phyloP scores from a whole-genome alignment of 1,139 yeast genomes.

The Magnusiomyces magnusii region DNA sequence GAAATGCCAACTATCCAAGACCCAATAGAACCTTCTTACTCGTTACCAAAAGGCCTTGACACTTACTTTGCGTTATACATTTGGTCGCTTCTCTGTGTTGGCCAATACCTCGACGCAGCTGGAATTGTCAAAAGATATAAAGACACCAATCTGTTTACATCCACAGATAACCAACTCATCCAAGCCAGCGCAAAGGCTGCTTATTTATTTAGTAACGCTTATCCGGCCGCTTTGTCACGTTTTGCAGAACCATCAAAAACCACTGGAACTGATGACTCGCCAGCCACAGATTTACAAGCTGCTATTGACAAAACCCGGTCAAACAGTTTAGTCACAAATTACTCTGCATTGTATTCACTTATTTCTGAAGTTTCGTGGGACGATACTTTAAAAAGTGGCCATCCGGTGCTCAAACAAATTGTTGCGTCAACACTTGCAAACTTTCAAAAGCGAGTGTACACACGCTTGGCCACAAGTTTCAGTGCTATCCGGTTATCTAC shows the following conservation, averaged over 20 bases:
- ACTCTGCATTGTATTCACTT: neutral
- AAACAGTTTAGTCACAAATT: neutral
- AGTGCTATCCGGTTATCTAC: neutral
- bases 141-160: neutral
- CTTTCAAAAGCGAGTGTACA: neutral
- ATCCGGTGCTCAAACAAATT: neutral
- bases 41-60: neutral
- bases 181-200: neutral
- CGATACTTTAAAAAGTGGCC: neutral
- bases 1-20: neutral
- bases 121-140: neutral
- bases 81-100: neutral
- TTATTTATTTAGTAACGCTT: neutral
- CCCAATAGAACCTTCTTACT: neutral
- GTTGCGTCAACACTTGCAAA: neutral
- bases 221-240: neutral
- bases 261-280: too few relatives aligned
- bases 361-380: neutral
- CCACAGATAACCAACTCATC: neutral
- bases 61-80: slow-evolving; percentile 2
- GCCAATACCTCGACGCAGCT: neutral
- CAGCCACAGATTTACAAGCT: neutral
- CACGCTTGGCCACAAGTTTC: neutral
- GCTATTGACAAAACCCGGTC: neutral
- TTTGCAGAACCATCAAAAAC: neutral